Evolutionary conservation across 768 basidiomycete genomes (phyloP).

Genomic region (Clavulina sp.): DNA sequence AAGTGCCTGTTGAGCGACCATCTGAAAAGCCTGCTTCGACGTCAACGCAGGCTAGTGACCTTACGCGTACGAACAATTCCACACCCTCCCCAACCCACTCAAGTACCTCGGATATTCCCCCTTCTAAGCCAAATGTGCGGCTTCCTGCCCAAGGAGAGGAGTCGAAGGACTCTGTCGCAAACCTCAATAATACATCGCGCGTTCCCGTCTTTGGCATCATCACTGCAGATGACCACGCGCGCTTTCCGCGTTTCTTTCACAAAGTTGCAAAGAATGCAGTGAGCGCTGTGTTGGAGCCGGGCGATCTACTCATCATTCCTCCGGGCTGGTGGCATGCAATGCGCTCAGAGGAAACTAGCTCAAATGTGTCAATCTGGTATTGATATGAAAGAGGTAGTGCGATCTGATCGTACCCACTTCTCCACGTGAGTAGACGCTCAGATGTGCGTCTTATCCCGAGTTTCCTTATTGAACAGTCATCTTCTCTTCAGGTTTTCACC

Average conservation of each 20-base stretch:
- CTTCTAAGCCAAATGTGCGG: neutral
- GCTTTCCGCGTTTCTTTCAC: slow-evolving; percentile 7
- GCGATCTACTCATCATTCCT: slow-evolving; percentile 79
- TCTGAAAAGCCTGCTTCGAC: slow-evolving; percentile 57
- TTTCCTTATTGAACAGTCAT: no score
- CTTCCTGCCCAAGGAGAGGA: neutral
- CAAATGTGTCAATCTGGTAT: slow-evolving; percentile 88
- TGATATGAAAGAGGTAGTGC: slow-evolving; percentile 20
- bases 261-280: slow-evolving; percentile 42
- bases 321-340: slow-evolving; percentile 92
- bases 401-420: no score
- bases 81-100: neutral
- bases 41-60: slow-evolving; percentile 5
- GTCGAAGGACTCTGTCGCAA: no score
- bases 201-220: neutral
- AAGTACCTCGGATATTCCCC: no score
- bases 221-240: no score
- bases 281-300: slow-evolving; percentile 49
- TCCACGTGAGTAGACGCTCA: no score
- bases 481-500: no score
- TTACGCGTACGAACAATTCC: neutral
- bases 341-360: slow-evolving; percentile 64
- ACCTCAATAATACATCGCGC: slow-evolving; percentile 9
- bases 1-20: slow-evolving; percentile 15
- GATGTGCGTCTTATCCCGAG: no score